Percentiles rank a stretch among this genome's conserved stretches.
These are phyloP conservation scores for Huntiella omanensis DNA, from an alignment of 2,329 filamentous ascomycete species.

Conservation along the genomic window DNA sequence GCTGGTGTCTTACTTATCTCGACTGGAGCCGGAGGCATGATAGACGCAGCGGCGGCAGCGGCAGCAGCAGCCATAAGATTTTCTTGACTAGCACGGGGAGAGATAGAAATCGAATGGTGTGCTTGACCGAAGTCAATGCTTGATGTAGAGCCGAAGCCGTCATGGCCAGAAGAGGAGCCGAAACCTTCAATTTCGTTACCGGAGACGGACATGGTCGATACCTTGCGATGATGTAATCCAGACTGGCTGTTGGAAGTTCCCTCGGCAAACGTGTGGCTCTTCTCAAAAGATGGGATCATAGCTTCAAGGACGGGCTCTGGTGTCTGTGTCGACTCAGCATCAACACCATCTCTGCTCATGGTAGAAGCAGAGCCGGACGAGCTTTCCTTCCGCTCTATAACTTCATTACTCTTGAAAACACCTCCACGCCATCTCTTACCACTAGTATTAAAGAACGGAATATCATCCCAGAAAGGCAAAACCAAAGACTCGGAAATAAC, in stretches of 20 bases:
- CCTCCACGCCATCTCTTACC: constrained; percentile 68
- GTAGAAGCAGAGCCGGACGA: neutral
- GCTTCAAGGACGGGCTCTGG: neutral
- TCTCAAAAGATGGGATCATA: constrained; percentile 26
- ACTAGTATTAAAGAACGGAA: constrained; percentile 71
- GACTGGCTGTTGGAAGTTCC: constrained; percentile 18
- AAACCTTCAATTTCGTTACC: constrained; percentile 8
- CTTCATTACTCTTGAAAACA: constrained; percentile 47
- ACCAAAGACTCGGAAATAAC: constrained; percentile 86
- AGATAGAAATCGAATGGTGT: constrained; percentile 4
- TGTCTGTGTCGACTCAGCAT: no score
- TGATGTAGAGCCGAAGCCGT: constrained; percentile 11
- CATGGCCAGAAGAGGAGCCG: constrained; percentile 9
- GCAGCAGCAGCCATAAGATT: constrained; percentile 2
- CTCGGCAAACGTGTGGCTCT: constrained; percentile 32
- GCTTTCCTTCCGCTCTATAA: constrained; percentile 16
- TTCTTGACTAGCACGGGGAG: constrained; percentile 5
- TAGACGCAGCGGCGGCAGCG: neutral
- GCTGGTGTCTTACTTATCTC: constrained; percentile 3
- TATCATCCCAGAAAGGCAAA: constrained; percentile 87
- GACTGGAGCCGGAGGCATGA: neutral
- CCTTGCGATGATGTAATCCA: constrained; percentile 5
- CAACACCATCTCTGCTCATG: no score
- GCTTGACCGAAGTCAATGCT: constrained; percentile 2
- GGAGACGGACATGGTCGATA: neutral